Conservation (phyloP, 768 basidiomycete genomes). For the Rhodotorula graminis region DNA sequence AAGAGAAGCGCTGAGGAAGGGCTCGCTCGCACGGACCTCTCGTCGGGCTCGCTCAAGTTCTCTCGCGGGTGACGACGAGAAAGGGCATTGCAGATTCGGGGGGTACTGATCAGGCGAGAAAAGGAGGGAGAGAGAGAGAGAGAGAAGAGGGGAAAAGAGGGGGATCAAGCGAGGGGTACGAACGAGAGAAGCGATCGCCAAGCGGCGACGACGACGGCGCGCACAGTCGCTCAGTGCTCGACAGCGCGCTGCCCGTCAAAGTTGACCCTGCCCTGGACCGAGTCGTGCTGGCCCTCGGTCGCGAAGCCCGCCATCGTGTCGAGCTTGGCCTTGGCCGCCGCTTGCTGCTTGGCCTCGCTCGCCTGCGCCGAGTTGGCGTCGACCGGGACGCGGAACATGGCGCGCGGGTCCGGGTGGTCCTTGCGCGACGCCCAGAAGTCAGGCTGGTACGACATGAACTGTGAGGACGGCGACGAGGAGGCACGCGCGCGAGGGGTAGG, state of each 20-base stretch:
- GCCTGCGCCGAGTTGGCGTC: background rate
- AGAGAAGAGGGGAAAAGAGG: too few relatives aligned
- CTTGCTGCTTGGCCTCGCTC: background rate
- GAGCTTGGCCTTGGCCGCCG: background rate
- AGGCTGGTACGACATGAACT: background rate
- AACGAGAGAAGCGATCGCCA: background rate
- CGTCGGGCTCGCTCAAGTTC: too few relatives aligned
- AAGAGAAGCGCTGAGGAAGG: too few relatives aligned
- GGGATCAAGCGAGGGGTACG: background rate
- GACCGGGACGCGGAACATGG: background rate
- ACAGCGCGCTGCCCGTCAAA: background rate
- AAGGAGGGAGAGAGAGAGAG: too few relatives aligned
- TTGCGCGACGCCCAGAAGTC: constrained; percentile 13
- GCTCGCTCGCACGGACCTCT: background rate
- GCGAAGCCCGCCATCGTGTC: background rate
- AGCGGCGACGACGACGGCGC: too few relatives aligned
- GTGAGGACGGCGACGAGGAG: background rate
- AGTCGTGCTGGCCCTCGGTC: background rate
- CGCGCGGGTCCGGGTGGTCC: constrained; percentile 1
- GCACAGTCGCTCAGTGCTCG: background rate
- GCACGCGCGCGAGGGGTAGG: background rate
- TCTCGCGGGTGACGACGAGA: too few relatives aligned
- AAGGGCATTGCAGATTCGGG: too few relatives aligned
- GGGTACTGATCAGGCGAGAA: too few relatives aligned
- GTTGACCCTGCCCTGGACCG: background rate